phyloP scores from a whole-genome alignment of 208 protist species.

The Wallacemonas sp. region DNA sequence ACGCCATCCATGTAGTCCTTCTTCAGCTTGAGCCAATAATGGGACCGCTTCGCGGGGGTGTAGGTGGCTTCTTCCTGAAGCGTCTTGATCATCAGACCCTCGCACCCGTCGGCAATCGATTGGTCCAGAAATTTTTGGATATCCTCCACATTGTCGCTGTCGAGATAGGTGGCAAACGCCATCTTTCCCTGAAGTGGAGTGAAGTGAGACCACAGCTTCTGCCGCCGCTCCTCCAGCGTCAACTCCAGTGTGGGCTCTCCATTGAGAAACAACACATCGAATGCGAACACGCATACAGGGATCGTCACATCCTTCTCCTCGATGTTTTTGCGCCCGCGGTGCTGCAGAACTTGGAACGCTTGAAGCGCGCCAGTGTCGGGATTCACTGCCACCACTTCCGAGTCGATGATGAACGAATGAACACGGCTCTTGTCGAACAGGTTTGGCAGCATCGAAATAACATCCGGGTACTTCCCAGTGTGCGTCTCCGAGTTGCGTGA shows the following conservation, averaged over 20 bases:
- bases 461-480: conserved; percentile 98
- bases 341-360: conserved; percentile 95
- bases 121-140: conserved; percentile 96
- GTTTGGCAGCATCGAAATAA: conserved; percentile 86
- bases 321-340: conserved; percentile 93
- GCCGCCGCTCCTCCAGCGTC: conserved; percentile 82
- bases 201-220: conserved; percentile 65
- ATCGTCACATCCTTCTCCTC: conserved; percentile 91
- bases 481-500: conserved; percentile 98
- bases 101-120: conserved; percentile 87
- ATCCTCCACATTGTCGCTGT: conserved; percentile 91
- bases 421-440: conserved; percentile 59
- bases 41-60: conserved; percentile 95
- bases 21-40: conserved; percentile 99
- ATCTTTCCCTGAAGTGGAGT: conserved; percentile 80
- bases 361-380: conserved; percentile 87
- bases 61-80: conserved; percentile 94
- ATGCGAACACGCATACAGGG: conserved; percentile 98
- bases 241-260: conserved; percentile 88
- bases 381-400: conserved; percentile 97
- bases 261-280: conserved; percentile 99
- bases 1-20: conserved; percentile 99
- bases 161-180: conserved; percentile 85
- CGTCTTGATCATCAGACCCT: conserved; percentile 99
- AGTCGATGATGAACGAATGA: conserved; percentile 98